Evolutionary conservation across 148 eudicot species (phyloP), one percentile per base, ranked within the genome.

Genomic region (Fagopyrum esculentum): DNA sequence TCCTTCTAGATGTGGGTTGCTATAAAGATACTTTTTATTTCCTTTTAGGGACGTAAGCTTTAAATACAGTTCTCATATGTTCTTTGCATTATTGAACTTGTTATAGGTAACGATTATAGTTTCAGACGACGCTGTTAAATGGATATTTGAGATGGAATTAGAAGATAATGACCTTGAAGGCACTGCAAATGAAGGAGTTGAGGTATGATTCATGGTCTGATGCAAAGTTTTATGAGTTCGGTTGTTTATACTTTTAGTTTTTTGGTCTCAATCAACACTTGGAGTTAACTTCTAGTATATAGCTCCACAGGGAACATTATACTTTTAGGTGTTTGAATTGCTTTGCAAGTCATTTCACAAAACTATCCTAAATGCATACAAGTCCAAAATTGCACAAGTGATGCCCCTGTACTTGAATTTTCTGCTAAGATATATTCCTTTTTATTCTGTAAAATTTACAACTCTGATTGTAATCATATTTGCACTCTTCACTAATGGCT

Each of bases 381-480:
- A 95, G 87, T 89, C 99, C 29, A 95, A 95, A 84, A 92, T 95
- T 73, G 84, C 97, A 10, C 99, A 95, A 97, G 99, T 95, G 79
- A 70, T 43, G 5, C 4, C 17, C 43, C 7, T 45, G 13, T 4
- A 11, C 26, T 9, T 50, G 55, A n/a, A 47, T n/a, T n/a, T n/a
- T n/a, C n/a, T n/a, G n/a, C n/a, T n/a, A n/a, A n/a, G n/a, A n/a
- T n/a, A n/a, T n/a, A n/a, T n/a, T n/a, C n/a, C n/a, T 35, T 54
- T 19, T 19, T 60, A 3, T 57, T 50, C 54, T 16, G 2, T 17
- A 43, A 56, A 35, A 52, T 16, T 16, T 29, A 26, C n/a, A n/a
- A n/a, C n/a, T n/a, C n/a, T n/a, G n/a, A n/a, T n/a, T n/a, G n/a
- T n/a, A n/a, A n/a, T n/a, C 13, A 68, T 16, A 5, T 47, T 5